Conservation (phyloP, 495 filamentous ascomycete species). For the Amphirosellinia nigrospora region DNA sequence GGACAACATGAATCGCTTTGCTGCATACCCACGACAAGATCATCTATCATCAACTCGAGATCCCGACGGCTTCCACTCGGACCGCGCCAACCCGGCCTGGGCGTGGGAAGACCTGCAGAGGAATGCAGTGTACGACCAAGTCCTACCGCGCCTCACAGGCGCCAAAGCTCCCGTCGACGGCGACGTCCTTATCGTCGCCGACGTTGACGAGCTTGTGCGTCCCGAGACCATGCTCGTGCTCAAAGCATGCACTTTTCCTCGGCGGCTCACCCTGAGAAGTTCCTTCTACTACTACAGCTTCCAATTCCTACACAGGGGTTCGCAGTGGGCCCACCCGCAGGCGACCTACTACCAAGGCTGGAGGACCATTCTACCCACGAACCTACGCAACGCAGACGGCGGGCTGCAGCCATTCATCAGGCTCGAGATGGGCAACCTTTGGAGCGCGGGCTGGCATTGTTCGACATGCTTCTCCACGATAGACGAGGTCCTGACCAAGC, state of each 20-base stretch:
- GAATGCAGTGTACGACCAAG: conserved; percentile 56
- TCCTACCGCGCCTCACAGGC: conserved; percentile 50
- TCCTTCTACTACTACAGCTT: conserved; percentile 64
- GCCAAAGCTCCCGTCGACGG: conserved; percentile 36
- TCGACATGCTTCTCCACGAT: conserved; percentile 59
- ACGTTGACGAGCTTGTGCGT: conserved; percentile 61
- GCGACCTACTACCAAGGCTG: conserved; percentile 59
- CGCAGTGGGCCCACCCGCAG: conserved; percentile 62
- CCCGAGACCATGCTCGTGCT: conserved; percentile 52
- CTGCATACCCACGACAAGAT: conserved; percentile 56
- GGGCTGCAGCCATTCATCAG: conserved; percentile 38
- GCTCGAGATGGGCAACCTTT: conserved; percentile 49
- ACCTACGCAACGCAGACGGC: conserved; percentile 53
- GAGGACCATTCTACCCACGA: conserved; percentile 54
- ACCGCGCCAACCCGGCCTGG: conserved; percentile 46
- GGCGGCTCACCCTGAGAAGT: conserved; percentile 57
- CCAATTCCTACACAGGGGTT: conserved; percentile 57
- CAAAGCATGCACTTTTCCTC: conserved; percentile 56
- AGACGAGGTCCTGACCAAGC: conserved; percentile 57
- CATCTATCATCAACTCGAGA: conserved; percentile 59
- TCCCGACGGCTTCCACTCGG: conserved; percentile 44
- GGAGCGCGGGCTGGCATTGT: conserved; percentile 62
- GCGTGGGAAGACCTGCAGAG: conserved; percentile 59
- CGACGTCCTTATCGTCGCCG: conserved; percentile 55
- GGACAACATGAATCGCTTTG: conserved; percentile 48